Conservation (phyloP, 208 protist genomes). For the Hexamita inflata region DNA sequence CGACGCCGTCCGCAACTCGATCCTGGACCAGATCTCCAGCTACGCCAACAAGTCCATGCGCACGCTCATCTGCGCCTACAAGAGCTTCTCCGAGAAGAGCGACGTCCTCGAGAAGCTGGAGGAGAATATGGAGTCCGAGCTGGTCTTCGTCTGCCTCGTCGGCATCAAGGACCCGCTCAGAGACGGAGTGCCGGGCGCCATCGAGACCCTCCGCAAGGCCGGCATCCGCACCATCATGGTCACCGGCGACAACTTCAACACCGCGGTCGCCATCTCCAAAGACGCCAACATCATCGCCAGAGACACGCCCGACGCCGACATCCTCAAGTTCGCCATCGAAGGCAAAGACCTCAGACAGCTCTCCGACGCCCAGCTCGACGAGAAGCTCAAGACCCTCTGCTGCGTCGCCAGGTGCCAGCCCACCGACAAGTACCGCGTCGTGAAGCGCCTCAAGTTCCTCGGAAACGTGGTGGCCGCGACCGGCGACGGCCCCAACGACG, state of each 20-base stretch:
- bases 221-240: constrained; percentile 70
- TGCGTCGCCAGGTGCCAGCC: constrained; percentile 52
- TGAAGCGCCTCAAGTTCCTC: neutral
- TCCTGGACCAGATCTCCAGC: no score
- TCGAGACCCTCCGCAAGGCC: constrained; percentile 47
- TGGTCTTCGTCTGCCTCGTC: constrained; percentile 17
- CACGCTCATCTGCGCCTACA: no score
- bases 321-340: neutral
- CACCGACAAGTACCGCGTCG: constrained; percentile 33
- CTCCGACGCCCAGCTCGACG: constrained; percentile 54
- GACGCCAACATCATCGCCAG: constrained; percentile 51
- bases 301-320: constrained; percentile 65
- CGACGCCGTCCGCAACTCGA: no score
- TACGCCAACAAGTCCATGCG: no score
- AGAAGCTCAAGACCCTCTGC: constrained; percentile 48
- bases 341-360: constrained; percentile 59
- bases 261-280: constrained; percentile 54
- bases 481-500: constrained; percentile 66
- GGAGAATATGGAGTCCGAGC: neutral
- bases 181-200: neutral
- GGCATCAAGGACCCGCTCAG: constrained; percentile 28
- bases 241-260: constrained; percentile 61
- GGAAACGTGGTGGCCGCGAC: constrained; percentile 37
- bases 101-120: no score
- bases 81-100: no score